Percentiles rank a stretch among this genome's conserved stretches.
phyloP scores from a whole-genome alignment of 2,329 filamentous ascomycete species.

The Trichoderma simmonsii region DNA sequence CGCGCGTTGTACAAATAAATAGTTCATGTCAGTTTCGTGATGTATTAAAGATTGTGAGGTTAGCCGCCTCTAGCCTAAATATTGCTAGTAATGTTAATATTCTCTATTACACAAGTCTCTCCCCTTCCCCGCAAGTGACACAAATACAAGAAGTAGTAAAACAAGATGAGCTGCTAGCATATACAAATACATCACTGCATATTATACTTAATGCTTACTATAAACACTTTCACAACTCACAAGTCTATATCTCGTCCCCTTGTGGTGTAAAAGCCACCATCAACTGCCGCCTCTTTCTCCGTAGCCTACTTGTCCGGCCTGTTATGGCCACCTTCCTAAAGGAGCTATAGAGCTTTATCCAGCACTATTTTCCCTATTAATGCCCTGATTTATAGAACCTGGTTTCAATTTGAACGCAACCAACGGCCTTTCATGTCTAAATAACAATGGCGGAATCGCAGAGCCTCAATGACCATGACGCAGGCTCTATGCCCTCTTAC shows the following conservation, averaged over 20 bases:
- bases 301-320: neutral
- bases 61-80: neutral
- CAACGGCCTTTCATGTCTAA: too few species aligned
- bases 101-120: neutral
- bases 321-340: neutral
- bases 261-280: neutral
- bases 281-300: neutral
- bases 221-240: neutral
- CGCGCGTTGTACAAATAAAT: neutral
- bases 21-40: neutral
- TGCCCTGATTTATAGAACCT: too few species aligned
- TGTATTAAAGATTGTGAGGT: neutral
- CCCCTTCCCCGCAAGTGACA: neutral
- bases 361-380: neutral
- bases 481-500: too few species aligned
- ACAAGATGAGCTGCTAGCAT: neutral
- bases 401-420: too few species aligned
- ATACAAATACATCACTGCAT: neutral
- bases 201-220: neutral
- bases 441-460: too few species aligned
- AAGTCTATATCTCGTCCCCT: accelerated
- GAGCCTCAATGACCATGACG: too few species aligned
- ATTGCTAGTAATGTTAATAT: neutral
- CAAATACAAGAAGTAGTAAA: neutral
- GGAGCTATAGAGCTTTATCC: neutral